These are phyloP conservation scores for Diversispora eburnea DNA, from an alignment of 192 early-diverging fungal genomes.

Conservation along the genomic window DNA sequence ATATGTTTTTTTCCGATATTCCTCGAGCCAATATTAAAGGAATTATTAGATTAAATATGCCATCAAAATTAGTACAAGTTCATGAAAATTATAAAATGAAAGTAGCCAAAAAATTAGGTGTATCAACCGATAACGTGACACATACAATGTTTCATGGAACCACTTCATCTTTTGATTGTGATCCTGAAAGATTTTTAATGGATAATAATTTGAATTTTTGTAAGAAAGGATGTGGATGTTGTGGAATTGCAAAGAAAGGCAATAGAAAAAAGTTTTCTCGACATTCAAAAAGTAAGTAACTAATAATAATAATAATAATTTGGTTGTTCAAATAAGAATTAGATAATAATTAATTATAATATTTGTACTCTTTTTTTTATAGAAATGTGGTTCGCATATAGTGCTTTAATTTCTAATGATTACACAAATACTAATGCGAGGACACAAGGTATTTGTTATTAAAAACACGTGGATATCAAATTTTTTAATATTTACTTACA, in stretches of 20 bases:
- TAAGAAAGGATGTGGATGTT: slow-evolving; percentile 18
- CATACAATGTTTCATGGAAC: slow-evolving; percentile 17
- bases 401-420: slow-evolving; percentile 8
- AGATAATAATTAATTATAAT: background rate
- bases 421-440: background rate
- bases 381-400: slow-evolving; percentile 22
- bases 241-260: background rate
- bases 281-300: slow-evolving; percentile 16
- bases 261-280: slow-evolving; percentile 11
- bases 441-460: too few relatives aligned
- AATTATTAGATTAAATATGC: slow-evolving; percentile 12
- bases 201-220: background rate
- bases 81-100: slow-evolving; percentile 13
- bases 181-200: slow-evolving; percentile 8
- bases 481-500: too few relatives aligned
- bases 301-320: background rate
- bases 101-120: background rate
- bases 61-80: background rate
- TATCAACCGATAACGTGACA: background rate
- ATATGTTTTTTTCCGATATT: background rate
- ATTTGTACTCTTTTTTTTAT: background rate
- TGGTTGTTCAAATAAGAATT: background rate
- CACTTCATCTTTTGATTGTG: background rate
- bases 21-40: background rate
- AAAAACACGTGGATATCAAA: too few relatives aligned